phyloP scores from a whole-genome alignment of 441 rosid species.

The Gossypium schwendimanii region DNA sequence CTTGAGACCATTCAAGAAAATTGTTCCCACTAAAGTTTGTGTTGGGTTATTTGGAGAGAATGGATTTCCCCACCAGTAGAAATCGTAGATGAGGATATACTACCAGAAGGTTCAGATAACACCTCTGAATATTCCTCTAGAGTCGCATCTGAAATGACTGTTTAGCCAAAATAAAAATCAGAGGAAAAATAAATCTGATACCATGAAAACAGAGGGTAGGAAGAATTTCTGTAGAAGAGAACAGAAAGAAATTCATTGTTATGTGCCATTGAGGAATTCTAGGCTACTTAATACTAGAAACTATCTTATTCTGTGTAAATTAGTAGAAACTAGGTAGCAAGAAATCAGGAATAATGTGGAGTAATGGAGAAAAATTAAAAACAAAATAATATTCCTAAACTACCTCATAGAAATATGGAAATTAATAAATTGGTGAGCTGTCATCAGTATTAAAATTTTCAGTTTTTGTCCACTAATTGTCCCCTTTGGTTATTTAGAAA shows the following conservation, averaged over 20 bases:
- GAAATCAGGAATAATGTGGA: not conserved
- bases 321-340: not conserved
- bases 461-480: not conserved
- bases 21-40: no score
- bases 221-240: not conserved
- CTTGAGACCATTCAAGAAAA: no score
- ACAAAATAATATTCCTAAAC: not conserved
- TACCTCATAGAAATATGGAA: not conserved
- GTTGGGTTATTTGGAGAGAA: no score
- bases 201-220: not conserved
- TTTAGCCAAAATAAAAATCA: not conserved
- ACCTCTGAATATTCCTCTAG: not conserved
- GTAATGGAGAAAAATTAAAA: not conserved
- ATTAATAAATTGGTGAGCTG: not conserved
- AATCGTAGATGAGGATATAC: not conserved
- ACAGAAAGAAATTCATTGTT: not conserved
- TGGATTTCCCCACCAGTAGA: no score
- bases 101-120: not conserved
- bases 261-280: not conserved
- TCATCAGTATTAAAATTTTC: conserved; percentile 10
- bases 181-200: not conserved
- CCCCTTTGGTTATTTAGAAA: not conserved
- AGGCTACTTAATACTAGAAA: not conserved
- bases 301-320: not conserved
- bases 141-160: not conserved